phyloP scores from a whole-genome alignment of 805 yeast genomes.

The Maudiozyma bulderi region DNA sequence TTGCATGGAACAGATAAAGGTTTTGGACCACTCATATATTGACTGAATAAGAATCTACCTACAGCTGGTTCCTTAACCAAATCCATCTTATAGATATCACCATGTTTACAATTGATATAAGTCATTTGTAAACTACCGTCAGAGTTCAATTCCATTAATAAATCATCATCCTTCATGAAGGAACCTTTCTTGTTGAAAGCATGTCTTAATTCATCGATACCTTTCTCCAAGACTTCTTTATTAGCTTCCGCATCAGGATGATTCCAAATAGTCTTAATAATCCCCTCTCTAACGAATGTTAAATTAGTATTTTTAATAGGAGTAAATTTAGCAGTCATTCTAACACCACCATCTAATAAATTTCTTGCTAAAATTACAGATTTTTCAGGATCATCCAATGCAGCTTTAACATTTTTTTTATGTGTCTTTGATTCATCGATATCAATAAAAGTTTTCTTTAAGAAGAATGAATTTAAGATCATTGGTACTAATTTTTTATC shows the following conservation, averaged over 20 bases:
- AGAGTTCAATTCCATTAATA: slow-evolving; percentile 46
- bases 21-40: slow-evolving; percentile 56
- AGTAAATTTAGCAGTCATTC: slow-evolving; percentile 63
- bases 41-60: slow-evolving; percentile 58
- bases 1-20: slow-evolving; percentile 24
- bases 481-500: slow-evolving; percentile 39
- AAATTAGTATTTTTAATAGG: slow-evolving; percentile 90
- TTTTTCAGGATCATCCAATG: slow-evolving; percentile 41
- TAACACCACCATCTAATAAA: slow-evolving; percentile 49
- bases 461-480: slow-evolving; percentile 36
- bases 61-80: slow-evolving; percentile 50
- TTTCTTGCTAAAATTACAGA: slow-evolving; percentile 47
- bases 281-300: slow-evolving; percentile 81
- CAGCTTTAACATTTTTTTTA: slow-evolving; percentile 32
- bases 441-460: slow-evolving; percentile 32
- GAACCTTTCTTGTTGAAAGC: slow-evolving; percentile 58
- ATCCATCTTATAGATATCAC: slow-evolving; percentile 42
- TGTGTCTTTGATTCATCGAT: slow-evolving; percentile 28
- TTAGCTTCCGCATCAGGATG: slow-evolving; percentile 48
- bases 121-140: slow-evolving; percentile 40
- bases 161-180: slow-evolving; percentile 63
- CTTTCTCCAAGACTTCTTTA: slow-evolving; percentile 41
- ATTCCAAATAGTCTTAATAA: slow-evolving; percentile 68
- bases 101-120: slow-evolving; percentile 34
- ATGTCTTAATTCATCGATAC: slow-evolving; percentile 56